phyloP scores from a whole-genome alignment of 2,329 filamentous ascomycete species.

The Fusarium brevicatenulatum region DNA sequence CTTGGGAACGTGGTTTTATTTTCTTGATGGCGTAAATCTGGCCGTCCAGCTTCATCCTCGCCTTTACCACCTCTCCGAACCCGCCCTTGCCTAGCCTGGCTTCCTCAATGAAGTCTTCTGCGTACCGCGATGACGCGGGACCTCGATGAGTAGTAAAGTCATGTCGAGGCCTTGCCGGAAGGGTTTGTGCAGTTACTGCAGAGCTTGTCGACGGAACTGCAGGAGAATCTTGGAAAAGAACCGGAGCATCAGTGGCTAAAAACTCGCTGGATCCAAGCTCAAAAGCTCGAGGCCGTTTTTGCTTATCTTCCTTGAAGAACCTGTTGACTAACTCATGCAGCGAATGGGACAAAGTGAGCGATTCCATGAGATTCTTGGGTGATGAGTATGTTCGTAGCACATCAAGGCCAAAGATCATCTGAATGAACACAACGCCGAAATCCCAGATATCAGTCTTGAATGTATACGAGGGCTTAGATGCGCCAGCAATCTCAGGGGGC shows the following conservation, averaged over 20 bases:
- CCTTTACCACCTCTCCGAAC: conserved; percentile 96
- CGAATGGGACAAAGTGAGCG: conserved; percentile 76
- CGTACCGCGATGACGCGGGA: conserved; percentile 75
- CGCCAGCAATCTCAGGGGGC: conserved; percentile 77
- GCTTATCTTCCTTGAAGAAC: conserved; percentile 86
- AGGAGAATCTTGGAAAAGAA: conserved; percentile 60
- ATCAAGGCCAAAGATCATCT: conserved; percentile 92
- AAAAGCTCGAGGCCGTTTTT: conserved; percentile 86
- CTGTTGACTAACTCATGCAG: conserved; percentile 83
- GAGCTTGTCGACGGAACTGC: conserved; percentile 55
- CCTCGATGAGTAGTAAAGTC: conserved; percentile 68
- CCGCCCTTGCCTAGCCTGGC: conserved; percentile 91
- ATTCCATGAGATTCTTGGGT: conserved; percentile 77
- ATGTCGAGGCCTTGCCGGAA: conserved; percentile 63
- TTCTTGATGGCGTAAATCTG: conserved; percentile 98
- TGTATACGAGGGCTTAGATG: conserved; percentile 70
- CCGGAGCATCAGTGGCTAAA: conserved; percentile 70
- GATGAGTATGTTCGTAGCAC: conserved; percentile 81
- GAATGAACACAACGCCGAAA: conserved; percentile 87
- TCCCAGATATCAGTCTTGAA: conserved; percentile 95
- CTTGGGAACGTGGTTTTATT: conserved; percentile 82
- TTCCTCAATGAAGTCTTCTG: conserved; percentile 89
- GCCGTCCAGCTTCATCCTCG: conserved; percentile 91
- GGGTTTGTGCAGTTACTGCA: conserved; percentile 55
- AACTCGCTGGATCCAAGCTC: conserved; percentile 73